These are phyloP conservation scores for Fraxinus xanthoxyloides DNA, from an alignment of 305 asterid species.

Conservation along the genomic window DNA sequence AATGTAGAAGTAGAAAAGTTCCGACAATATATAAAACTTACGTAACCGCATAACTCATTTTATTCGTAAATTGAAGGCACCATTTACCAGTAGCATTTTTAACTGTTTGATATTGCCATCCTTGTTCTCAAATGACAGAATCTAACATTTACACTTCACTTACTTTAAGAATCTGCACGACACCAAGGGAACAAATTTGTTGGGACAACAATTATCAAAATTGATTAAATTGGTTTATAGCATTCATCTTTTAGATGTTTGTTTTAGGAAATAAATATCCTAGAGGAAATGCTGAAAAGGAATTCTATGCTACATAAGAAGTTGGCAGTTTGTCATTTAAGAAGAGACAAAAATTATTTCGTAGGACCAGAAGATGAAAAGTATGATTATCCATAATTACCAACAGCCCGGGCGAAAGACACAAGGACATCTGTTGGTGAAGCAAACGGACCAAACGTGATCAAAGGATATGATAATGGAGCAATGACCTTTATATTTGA, in stretches of 20 bases:
- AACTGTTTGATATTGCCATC: not conserved
- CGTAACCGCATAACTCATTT: not conserved
- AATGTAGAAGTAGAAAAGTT: not conserved
- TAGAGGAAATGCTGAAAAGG: not conserved
- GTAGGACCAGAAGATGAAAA: slow-evolving; percentile 16
- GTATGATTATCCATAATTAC: slow-evolving; percentile 39
- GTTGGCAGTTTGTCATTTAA: not conserved
- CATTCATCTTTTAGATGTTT: not conserved
- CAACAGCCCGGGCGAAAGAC: slow-evolving; percentile 72
- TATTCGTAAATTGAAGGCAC: not conserved
- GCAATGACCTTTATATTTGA: slow-evolving; percentile 60
- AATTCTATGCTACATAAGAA: slow-evolving; percentile 10
- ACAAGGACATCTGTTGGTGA: slow-evolving; percentile 81
- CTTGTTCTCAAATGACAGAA: not conserved
- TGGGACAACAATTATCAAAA: not conserved
- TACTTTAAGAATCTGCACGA: not conserved
- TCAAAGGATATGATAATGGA: slow-evolving; percentile 61
- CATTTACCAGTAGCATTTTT: not conserved
- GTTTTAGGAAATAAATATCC: not conserved
- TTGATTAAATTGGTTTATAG: not conserved
- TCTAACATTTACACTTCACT: not conserved
- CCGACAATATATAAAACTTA: not conserved
- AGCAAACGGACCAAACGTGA: slow-evolving; percentile 91
- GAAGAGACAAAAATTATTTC: not conserved
- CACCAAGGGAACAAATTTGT: not conserved